Percentiles rank a stretch among this genome's conserved stretches.
Evolutionary conservation across 1,139 yeast genomes (phyloP).

Genomic region (Suhomyces guaymorum): DNA sequence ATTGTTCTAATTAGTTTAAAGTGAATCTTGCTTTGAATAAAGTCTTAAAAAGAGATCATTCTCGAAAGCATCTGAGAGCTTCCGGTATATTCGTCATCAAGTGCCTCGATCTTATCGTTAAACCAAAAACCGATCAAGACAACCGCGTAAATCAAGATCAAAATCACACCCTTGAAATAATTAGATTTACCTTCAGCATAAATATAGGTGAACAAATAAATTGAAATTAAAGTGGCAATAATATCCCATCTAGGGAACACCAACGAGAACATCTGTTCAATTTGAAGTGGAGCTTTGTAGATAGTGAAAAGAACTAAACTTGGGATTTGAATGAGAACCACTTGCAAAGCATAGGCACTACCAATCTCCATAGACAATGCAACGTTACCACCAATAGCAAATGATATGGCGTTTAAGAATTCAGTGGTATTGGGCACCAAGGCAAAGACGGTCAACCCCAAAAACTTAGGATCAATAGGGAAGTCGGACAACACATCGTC

Average conservation of each 20-base stretch:
- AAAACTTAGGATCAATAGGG: slow-evolving; percentile 83
- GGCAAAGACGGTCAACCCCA: slow-evolving; percentile 93
- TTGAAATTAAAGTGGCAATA: slow-evolving; percentile 80
- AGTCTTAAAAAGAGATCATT: not conserved
- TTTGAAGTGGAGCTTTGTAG: slow-evolving; percentile 35
- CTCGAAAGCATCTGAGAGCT: slow-evolving; percentile 4
- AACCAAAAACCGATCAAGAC: slow-evolving; percentile 82
- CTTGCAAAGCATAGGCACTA: slow-evolving; percentile 95
- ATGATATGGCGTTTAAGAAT: slow-evolving; percentile 93
- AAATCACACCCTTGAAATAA: slow-evolving; percentile 91
- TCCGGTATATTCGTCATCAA: slow-evolving; percentile 34
- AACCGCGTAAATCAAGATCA: slow-evolving; percentile 76
- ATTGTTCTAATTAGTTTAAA: too few relatives aligned
- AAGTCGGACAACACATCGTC: slow-evolving; percentile 79
- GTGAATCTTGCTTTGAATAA: too few relatives aligned
- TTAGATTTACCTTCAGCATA: slow-evolving; percentile 97
- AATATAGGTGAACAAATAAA: slow-evolving; percentile 85
- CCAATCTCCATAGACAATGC: slow-evolving; percentile 98
- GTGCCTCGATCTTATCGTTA: slow-evolving; percentile 43
- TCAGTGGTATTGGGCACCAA: slow-evolving; percentile 97
- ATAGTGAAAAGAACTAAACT: slow-evolving; percentile 81
- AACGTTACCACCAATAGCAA: slow-evolving; percentile 94
- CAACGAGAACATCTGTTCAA: slow-evolving; percentile 67
- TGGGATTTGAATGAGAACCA: slow-evolving; percentile 92
- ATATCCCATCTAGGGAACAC: slow-evolving; percentile 97